Conservation (phyloP, 345 rosid genomes). For the Murraya paniculata region DNA sequence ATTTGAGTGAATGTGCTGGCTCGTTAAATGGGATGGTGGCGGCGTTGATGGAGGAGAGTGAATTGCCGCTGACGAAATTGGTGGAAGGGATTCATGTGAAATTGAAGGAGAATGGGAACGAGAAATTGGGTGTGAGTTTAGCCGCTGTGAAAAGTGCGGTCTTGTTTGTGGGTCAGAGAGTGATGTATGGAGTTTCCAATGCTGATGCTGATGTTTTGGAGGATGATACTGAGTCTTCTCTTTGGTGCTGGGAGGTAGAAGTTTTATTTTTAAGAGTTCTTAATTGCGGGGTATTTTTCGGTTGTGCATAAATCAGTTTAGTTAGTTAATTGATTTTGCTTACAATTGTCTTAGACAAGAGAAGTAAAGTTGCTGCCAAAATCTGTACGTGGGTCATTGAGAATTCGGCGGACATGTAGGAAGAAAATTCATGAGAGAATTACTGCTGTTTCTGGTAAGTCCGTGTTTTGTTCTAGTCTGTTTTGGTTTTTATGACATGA, state of each 20-base stretch:
- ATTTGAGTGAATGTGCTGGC: constrained; percentile 24
- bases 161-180: constrained; percentile 71
- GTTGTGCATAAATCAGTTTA: background rate
- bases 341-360: constrained; percentile 50
- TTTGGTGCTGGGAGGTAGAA: constrained; percentile 98
- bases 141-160: constrained; percentile 62
- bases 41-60: constrained; percentile 73
- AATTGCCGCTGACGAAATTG: constrained; percentile 54
- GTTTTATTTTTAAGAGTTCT: background rate
- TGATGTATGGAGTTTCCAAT: constrained; percentile 65
- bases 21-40: constrained; percentile 52
- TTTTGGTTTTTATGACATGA: background rate
- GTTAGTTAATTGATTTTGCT: background rate
- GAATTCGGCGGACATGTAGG: constrained; percentile 66
- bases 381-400: constrained; percentile 49
- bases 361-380: constrained; percentile 70
- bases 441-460: constrained; percentile 63
- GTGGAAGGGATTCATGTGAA: constrained; percentile 48
- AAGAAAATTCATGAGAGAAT: constrained; percentile 85
- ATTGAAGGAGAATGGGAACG: constrained; percentile 36
- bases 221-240: constrained; percentile 55
- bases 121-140: constrained; percentile 20
- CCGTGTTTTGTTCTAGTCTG: background rate
- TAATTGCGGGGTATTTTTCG: background rate
- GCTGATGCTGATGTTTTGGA: constrained; percentile 83